Percentiles rank a stretch among this genome's conserved stretches.
Evolutionary conservation across 495 filamentous ascomycete species (phyloP).

Genomic region (Penicillium chermesinum): DNA sequence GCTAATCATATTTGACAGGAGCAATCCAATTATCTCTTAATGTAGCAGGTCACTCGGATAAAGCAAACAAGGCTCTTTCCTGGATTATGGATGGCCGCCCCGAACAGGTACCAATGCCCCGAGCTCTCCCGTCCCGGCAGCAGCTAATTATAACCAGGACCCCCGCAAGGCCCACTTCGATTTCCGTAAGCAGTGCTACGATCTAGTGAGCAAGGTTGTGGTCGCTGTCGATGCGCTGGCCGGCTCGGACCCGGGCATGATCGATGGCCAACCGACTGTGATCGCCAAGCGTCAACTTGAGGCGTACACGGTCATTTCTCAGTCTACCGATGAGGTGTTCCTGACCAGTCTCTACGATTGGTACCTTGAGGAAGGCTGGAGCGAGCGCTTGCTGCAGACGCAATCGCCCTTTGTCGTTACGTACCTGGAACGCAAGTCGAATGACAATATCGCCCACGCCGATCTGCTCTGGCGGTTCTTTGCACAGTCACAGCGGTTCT

Average conservation of each 20-base stretch:
- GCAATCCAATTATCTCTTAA: conserved; percentile 84
- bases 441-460: conserved; percentile 64
- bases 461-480: conserved; percentile 93
- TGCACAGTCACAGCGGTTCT: conserved; percentile 69
- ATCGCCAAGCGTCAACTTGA: conserved; percentile 74
- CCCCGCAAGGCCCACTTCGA: conserved; percentile 59
- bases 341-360: conserved; percentile 94
- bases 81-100: conserved; percentile 66
- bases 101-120: conserved; percentile 36
- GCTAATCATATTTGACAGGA: conserved; percentile 39
- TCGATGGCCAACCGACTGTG: conserved; percentile 72
- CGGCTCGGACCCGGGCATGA: conserved; percentile 56
- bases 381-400: conserved; percentile 75
- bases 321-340: conserved; percentile 85
- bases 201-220: conserved; percentile 72
- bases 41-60: conserved; percentile 76
- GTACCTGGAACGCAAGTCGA: conserved; percentile 74
- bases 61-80: conserved; percentile 71
- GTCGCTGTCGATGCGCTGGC: conserved; percentile 66
- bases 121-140: background rate
- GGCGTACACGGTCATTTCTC: conserved; percentile 80
- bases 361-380: conserved; percentile 81
- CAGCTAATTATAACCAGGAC: conserved; percentile 47
- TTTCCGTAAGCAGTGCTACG: conserved; percentile 73
- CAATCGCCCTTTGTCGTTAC: conserved; percentile 76